Evolutionary conservation across 2,329 filamentous ascomycete genomes (phyloP).

Genomic region (Rhinocladiella mackenziei): DNA sequence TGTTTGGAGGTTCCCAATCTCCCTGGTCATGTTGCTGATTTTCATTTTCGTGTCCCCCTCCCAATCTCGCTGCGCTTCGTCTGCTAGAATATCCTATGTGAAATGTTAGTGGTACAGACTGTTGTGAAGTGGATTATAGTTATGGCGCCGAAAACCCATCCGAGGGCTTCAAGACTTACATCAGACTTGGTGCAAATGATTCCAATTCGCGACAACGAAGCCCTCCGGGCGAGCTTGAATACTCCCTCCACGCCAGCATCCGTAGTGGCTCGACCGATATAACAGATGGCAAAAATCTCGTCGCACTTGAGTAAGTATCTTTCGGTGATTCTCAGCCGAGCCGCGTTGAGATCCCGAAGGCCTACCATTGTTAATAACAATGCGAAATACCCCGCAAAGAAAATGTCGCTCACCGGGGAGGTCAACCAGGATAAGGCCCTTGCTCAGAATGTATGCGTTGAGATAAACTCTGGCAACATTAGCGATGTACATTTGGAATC

Average conservation of each 20-base stretch:
- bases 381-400: not conserved
- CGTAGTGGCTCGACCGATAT: conserved; percentile 4
- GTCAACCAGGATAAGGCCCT: conserved; percentile 8
- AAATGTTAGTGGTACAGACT: not conserved
- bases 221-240: conserved; percentile 5
- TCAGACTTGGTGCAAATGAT: conserved; percentile 10
- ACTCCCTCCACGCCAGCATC: conserved; percentile 3
- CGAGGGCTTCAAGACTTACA: not conserved
- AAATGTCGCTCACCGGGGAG: conserved; percentile 2
- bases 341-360: conserved; percentile 9
- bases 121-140: not conserved
- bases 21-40: not conserved
- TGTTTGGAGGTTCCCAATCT: not conserved
- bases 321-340: conserved; percentile 7
- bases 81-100: conserved; percentile 2
- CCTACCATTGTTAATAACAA: not conserved
- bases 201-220: conserved; percentile 8
- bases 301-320: conserved; percentile 8
- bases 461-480: conserved; percentile 7
- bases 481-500: not conserved
- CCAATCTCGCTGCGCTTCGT: conserved; percentile 1
- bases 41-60: not conserved
- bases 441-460: conserved; percentile 8
- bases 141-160: not conserved
- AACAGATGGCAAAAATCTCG: conserved; percentile 7